These are phyloP conservation scores for Trichoderma pleuroti DNA, from an alignment of 2,329 filamentous ascomycete species.

Conservation along the genomic window DNA sequence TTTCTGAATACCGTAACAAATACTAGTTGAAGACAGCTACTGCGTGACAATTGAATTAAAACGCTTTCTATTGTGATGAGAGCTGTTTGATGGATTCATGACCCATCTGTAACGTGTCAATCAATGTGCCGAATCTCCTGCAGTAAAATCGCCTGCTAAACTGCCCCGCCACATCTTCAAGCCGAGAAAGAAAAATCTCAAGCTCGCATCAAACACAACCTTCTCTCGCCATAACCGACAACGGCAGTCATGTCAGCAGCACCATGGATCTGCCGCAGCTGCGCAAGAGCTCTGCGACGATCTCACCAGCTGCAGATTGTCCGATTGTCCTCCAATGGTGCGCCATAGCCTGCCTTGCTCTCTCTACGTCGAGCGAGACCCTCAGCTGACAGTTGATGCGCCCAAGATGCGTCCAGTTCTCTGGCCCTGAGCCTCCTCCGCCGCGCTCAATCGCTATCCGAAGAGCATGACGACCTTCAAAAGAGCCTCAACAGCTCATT, in stretches of 20 bases:
- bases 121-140: neutral
- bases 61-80: too few species aligned
- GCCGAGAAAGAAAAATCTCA: constrained; percentile 1
- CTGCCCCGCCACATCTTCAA: constrained; percentile 2
- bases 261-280: constrained; percentile 38
- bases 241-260: constrained; percentile 30
- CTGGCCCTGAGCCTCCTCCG: constrained; percentile 56
- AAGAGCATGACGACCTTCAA: constrained; percentile 56
- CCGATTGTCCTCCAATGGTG: constrained; percentile 35
- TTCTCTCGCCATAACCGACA: neutral
- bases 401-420: constrained; percentile 23
- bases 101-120: neutral
- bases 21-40: neutral
- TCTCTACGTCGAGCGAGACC: neutral
- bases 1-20: neutral
- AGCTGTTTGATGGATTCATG: too few species aligned
- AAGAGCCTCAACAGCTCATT: constrained; percentile 51
- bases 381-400: neutral
- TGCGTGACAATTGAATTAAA: too few species aligned
- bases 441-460: constrained; percentile 55
- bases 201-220: neutral
- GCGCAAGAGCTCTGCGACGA: constrained; percentile 31
- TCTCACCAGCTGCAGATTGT: constrained; percentile 27
- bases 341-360: neutral
- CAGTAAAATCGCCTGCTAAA: neutral